Base-by-base conservation (phyloP, 2,329 filamentous ascomycete species). In the Colletotrichum gigasporum region DNA sequence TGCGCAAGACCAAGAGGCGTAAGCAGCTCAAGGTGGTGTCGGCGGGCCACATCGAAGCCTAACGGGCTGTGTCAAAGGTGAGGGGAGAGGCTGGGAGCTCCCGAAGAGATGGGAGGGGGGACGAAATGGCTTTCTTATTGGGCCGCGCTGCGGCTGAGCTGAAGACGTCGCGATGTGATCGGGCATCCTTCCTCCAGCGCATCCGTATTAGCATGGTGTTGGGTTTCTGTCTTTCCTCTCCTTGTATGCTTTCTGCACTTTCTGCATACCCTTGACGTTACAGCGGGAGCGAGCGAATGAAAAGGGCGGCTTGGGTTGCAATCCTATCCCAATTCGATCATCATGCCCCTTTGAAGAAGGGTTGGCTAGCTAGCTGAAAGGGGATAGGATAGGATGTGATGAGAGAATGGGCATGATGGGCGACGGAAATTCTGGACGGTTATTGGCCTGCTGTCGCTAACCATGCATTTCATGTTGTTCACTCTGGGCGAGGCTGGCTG, bases 1-100 rank as follows among this genome's bases (percentile, higher is more conserved):
- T 79, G 74, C 76, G 79, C 71, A 80, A 78, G 68, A 75, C 76
- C 59, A 82, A 82, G 72, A 74, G 80, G 44, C 76, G 81, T 51
- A 74, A 73, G 62, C 75, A 75, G 69, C 71, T 80, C 52, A 75
- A 74, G 68, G 77, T 80, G n/a, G 77, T 79, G 9, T 73, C 79
- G 66, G 73, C 76, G 16, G 78, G 81, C n/a, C 71, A 74, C 56
- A 70, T 69, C 5, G 65, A 34, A 20, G 63, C 47, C 32, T 65
- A 12, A 50, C n/a, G 32, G 22, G 24, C 22, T 30, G 20, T 37
- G 39, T 18, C 12, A 26, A 28, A 28, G 28, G 7, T 14, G 34
- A 5, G 14, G 34, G 34, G 34, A 14, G 34, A n/a, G 34, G 5
- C 5, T 9, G 14, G 47, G 20, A 20, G 47, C 30, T 56, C 8